Evolutionary conservation across 495 filamentous ascomycete genomes (phyloP), one percentile per base, ranked within the genome.

Genomic region (Xylaria venustula): DNA sequence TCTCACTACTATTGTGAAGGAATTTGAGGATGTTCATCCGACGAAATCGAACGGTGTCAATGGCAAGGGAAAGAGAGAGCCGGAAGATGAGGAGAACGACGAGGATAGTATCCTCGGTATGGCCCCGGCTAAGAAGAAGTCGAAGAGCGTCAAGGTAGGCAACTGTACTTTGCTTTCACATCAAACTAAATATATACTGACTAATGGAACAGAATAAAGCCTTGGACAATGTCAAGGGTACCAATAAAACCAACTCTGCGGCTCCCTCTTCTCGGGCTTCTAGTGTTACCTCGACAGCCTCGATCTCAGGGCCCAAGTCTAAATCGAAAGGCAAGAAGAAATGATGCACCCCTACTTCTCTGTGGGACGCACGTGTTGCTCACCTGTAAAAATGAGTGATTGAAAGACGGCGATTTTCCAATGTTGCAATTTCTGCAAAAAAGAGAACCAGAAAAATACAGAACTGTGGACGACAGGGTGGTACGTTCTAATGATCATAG

Each of bases 41-140:
- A 75, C 69, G 3, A 85, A 87, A 45, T 63, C 75, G 22, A 91
- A 90, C 61, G 88, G 88, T 7, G 81, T 83, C 54, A 78, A 79
- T 61, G 84, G 86, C 61, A 94, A 92, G 72, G 84, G 87, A 53
- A 91, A 91, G 62, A 80, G 89, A 65, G 88, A 89, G 64, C 81
- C 81, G 5, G 85, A 88, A 4, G 88, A 89, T 28, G 88, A 91
- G 2, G 90, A 90, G 58, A 90, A 94, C 51, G 93, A 97, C 60
- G 91, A 93, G 64, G 88, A 90, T 19, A 85, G 83, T 60, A 82
- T 89, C 56, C 78, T 87, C 9, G 86, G 86, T 25, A 83, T 87
- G 70, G 87, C 87, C 1, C 92, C 93, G 32, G 87, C 86, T 1
- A 92, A 92, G 84, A 98, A 97, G 85, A 96, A 94, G 82, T 82